Evolutionary conservation across 345 rosid genomes (phyloP).

Genomic region (Pugionium dolabratum): DNA sequence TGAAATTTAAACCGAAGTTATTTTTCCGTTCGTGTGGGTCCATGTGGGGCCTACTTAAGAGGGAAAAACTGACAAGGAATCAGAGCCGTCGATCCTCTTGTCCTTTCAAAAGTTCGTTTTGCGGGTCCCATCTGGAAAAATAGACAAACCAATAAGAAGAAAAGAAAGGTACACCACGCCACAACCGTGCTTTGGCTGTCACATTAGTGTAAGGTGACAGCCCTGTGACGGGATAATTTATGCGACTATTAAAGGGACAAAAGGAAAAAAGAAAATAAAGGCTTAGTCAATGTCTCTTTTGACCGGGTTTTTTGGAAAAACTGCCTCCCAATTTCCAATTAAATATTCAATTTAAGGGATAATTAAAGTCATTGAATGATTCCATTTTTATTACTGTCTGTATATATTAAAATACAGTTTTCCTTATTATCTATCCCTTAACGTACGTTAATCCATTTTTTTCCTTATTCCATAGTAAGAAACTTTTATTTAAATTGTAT

Average conservation of each 20-base stretch:
- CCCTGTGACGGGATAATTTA: conserved; percentile 25
- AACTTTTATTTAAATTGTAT: not conserved
- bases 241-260: conserved; percentile 24
- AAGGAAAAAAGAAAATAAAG: conserved; percentile 4
- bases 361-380: conserved; percentile 27
- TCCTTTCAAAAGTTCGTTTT: conserved; percentile 32
- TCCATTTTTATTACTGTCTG: conserved; percentile 4
- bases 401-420: not conserved
- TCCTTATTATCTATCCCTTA: conserved; percentile 5
- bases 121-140: conserved; percentile 25
- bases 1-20: not conserved
- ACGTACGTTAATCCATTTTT: conserved; percentile 16
- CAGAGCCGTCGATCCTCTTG: conserved; percentile 40
- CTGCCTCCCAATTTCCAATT: conserved; percentile 35
- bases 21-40: not conserved
- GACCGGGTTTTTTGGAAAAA: conserved; percentile 38
- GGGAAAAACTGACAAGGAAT: conserved; percentile 29
- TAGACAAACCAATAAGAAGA: conserved; percentile 8
- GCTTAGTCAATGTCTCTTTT: conserved; percentile 38
- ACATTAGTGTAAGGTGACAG: conserved; percentile 34
- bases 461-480: not conserved
- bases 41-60: conserved; percentile 1
- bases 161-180: conserved; percentile 36
- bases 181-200: conserved; percentile 38
- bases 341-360: conserved; percentile 35